Evolutionary conservation across 768 basidiomycete genomes (phyloP).

Genomic region (Suillus brevipes): DNA sequence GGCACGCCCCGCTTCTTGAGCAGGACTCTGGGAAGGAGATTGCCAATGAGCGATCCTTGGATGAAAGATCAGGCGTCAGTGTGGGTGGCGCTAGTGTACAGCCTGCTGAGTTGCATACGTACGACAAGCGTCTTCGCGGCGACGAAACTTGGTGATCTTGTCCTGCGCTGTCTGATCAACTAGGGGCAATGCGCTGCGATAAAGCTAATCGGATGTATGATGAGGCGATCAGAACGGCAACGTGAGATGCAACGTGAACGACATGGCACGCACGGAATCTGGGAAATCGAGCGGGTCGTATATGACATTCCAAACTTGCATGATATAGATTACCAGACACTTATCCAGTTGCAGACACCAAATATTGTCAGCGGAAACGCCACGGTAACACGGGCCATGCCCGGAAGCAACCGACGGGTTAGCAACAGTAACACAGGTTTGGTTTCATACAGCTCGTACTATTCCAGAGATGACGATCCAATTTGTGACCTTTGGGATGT

Average conservation of each 20-base stretch:
- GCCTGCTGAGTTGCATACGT: slow-evolving; percentile 22
- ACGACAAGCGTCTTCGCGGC: slow-evolving; percentile 78
- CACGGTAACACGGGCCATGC: background rate
- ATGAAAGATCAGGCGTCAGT: slow-evolving; percentile 5
- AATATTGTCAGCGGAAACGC: slow-evolving; percentile 12
- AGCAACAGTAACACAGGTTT: slow-evolving; percentile 16
- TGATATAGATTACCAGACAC: slow-evolving; percentile 19
- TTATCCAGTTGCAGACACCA: slow-evolving; percentile 7
- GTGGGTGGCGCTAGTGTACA: background rate
- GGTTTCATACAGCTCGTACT: background rate
- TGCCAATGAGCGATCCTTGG: slow-evolving; percentile 73
- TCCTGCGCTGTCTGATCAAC: slow-evolving; percentile 58
- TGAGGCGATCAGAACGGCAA: slow-evolving; percentile 12
- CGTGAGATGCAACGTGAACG: slow-evolving; percentile 8
- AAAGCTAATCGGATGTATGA: slow-evolving; percentile 48
- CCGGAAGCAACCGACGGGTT: slow-evolving; percentile 6
- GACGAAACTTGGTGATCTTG: slow-evolving; percentile 66
- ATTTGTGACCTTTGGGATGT: slow-evolving; percentile 82
- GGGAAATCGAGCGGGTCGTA: slow-evolving; percentile 37
- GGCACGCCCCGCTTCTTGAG: slow-evolving; percentile 58
- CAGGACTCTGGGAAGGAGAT: slow-evolving; percentile 67
- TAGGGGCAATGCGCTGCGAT: slow-evolving; percentile 54
- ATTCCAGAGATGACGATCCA: slow-evolving; percentile 13
- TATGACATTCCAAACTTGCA: slow-evolving; percentile 45
- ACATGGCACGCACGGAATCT: slow-evolving; percentile 34